These are phyloP conservation scores for Hippophae rhamnoides DNA, from an alignment of 306 rosid species.

Conservation along the genomic window DNA sequence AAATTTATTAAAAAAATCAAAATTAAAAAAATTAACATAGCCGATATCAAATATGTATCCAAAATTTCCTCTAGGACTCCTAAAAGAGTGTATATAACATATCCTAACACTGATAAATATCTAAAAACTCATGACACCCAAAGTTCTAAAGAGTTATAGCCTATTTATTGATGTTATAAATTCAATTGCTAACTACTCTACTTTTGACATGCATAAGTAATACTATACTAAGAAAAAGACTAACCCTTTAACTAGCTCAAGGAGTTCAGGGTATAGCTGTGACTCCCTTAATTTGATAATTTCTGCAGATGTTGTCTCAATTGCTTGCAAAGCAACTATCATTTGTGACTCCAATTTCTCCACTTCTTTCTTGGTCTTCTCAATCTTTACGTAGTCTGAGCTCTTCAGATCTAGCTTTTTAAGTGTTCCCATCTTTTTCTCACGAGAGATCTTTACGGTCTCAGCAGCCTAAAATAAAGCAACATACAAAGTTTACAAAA, in stretches of 20 bases:
- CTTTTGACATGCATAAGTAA: not conserved
- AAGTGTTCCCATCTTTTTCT: constrained; percentile 49
- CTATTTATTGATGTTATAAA: too few species aligned
- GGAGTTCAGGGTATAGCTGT: constrained; percentile 78
- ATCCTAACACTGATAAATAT: too few species aligned
- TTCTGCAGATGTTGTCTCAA: constrained; percentile 79
- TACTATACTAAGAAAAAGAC: constrained; percentile 21
- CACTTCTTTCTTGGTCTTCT: constrained; percentile 80
- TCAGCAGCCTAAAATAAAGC: constrained; percentile 48
- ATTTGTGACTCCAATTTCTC: constrained; percentile 84
- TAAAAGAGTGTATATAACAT: too few species aligned
- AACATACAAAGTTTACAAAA: too few species aligned
- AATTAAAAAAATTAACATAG: too few species aligned
- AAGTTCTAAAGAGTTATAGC: too few species aligned
- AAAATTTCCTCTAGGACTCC: too few species aligned
- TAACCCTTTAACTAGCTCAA: constrained; percentile 86
- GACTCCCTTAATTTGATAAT: constrained; percentile 71
- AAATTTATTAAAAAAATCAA: too few species aligned
- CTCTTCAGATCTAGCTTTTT: constrained; percentile 86
- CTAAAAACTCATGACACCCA: too few species aligned
- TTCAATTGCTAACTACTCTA: not conserved
- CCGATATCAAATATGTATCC: too few species aligned
- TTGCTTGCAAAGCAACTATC: constrained; percentile 90
- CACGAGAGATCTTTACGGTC: constrained; percentile 60
- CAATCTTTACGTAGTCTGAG: constrained; percentile 75